Evolutionary conservation across 495 filamentous ascomycete species (phyloP).

Genomic region (Penicillium arizonense): DNA sequence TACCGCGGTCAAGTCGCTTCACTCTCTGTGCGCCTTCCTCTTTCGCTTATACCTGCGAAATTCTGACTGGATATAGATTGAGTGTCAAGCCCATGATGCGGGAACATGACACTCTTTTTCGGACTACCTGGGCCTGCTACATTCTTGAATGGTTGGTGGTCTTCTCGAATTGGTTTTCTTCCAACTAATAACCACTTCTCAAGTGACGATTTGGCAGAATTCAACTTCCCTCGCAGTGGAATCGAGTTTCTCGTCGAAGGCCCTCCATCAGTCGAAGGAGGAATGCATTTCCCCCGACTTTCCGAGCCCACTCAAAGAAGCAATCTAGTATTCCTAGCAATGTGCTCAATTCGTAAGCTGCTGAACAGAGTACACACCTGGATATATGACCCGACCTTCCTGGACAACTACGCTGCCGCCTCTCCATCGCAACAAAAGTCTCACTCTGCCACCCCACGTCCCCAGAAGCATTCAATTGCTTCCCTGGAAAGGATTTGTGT

Average conservation of each 20-base stretch:
- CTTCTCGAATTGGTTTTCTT: not conserved
- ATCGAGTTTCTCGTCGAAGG: conserved; percentile 16
- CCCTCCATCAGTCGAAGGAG: too few relatives aligned
- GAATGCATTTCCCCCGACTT: conserved; percentile 10
- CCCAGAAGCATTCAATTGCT: conserved; percentile 7
- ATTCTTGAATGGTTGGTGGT: conserved; percentile 18
- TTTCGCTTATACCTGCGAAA: not conserved
- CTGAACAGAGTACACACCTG: conserved; percentile 18
- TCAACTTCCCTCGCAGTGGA: conserved; percentile 17
- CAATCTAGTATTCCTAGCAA: conserved; percentile 16
- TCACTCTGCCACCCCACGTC: not conserved
- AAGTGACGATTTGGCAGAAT: conserved; percentile 21
- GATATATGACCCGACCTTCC: conserved; percentile 2
- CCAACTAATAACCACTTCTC: not conserved
- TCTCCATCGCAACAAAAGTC: conserved; percentile 3
- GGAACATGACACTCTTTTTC: conserved; percentile 4
- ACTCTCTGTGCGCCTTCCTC: conserved; percentile 6
- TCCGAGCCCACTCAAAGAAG: not conserved
- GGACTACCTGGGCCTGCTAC: conserved; percentile 21
- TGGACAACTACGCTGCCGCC: not conserved
- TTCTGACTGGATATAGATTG: conserved; percentile 11
- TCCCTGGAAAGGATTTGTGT: conserved; percentile 14
- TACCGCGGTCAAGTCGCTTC: conserved; percentile 6
- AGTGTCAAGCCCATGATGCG: conserved; percentile 4
- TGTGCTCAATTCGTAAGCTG: conserved; percentile 21